phyloP scores from a whole-genome alignment of 495 filamentous ascomycete genomes.

The Penicillium canescens region DNA sequence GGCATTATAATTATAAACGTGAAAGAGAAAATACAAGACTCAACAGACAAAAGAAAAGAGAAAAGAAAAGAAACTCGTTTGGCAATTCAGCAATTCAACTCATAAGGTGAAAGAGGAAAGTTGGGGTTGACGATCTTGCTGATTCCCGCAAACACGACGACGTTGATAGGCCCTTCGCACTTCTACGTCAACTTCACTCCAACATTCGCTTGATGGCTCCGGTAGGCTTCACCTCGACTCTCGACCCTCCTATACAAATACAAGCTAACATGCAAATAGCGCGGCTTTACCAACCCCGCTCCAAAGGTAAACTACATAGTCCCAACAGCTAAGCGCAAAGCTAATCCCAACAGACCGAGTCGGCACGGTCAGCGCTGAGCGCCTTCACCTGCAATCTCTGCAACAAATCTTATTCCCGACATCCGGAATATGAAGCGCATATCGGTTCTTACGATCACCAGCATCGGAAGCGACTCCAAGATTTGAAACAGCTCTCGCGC shows the following conservation, averaged over 20 bases:
- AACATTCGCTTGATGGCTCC: slow-evolving; percentile 14
- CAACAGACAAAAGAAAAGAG: slow-evolving; percentile 4
- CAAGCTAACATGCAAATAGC: slow-evolving; percentile 22
- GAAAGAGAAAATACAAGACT: background rate
- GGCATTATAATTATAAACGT: slow-evolving; percentile 2
- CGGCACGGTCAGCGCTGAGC: slow-evolving; percentile 82
- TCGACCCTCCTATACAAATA: background rate
- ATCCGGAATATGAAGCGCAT: slow-evolving; percentile 63
- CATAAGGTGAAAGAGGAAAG: slow-evolving; percentile 9
- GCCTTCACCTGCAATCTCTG: slow-evolving; percentile 78
- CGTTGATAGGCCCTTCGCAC: slow-evolving; percentile 14
- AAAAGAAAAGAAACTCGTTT: slow-evolving; percentile 6
- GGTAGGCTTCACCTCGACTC: slow-evolving; percentile 7
- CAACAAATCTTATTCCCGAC: slow-evolving; percentile 60
- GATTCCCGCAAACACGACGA: slow-evolving; percentile 9
- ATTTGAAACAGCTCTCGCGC: slow-evolving; percentile 61
- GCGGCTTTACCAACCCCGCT: slow-evolving; percentile 51
- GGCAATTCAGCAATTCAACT: slow-evolving; percentile 8
- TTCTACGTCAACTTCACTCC: slow-evolving; percentile 4
- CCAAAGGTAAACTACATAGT: slow-evolving; percentile 38
- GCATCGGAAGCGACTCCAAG: slow-evolving; percentile 63
- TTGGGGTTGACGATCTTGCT: slow-evolving; percentile 16
- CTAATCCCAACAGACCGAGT: slow-evolving; percentile 63
- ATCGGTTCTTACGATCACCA: slow-evolving; percentile 63
- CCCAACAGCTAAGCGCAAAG: background rate